A percentile compares a stretch with the other conserved stretches of the same genome.
phyloP scores from a whole-genome alignment of 148 eudicot genomes.

The Chenopodium album region DNA sequence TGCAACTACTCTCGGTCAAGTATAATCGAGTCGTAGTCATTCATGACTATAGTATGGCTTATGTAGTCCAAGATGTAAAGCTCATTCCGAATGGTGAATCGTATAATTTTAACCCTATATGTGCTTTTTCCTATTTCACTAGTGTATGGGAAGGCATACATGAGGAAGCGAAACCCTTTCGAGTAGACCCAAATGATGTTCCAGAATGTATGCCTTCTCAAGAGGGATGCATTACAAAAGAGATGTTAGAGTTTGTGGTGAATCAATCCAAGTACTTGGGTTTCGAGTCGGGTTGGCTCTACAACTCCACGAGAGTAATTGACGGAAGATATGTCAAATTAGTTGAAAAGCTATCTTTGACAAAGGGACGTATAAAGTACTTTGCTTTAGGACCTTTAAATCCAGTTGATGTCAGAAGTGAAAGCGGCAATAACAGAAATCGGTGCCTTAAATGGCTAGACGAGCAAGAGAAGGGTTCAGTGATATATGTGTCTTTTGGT shows the following conservation, averaged over 20 bases:
- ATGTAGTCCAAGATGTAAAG: constrained; percentile 31
- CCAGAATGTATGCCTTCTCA: constrained; percentile 19
- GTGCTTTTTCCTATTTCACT: constrained; percentile 15
- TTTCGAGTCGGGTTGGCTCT: constrained; percentile 29
- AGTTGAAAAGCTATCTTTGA: constrained; percentile 3
- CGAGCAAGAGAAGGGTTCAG: constrained; percentile 37
- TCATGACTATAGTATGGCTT: constrained; percentile 23
- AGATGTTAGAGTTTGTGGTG: constrained; percentile 11
- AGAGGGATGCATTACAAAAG: constrained; percentile 29
- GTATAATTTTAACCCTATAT: constrained; percentile 11
- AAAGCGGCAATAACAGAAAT: constrained; percentile 5
- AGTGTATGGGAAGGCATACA: constrained; percentile 15
- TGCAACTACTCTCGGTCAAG: constrained; percentile 18
- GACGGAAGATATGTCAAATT: constrained; percentile 37
- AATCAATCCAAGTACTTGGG: constrained; percentile 13
- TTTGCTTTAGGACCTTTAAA: constrained; percentile 31
- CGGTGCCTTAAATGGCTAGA: constrained; percentile 30
- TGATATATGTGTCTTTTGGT: constrained; percentile 66
- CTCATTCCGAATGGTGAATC: constrained; percentile 21
- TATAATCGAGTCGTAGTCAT: constrained; percentile 8
- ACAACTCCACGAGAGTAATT: constrained; percentile 31
- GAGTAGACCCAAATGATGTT: constrained; percentile 12
- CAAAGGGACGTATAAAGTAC: neutral
- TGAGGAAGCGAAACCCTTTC: constrained; percentile 23
- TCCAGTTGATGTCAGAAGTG: constrained; percentile 17